Base-by-base conservation (phyloP, 495 filamentous ascomycete genomes). In the Aspergillus mulundensis region DNA sequence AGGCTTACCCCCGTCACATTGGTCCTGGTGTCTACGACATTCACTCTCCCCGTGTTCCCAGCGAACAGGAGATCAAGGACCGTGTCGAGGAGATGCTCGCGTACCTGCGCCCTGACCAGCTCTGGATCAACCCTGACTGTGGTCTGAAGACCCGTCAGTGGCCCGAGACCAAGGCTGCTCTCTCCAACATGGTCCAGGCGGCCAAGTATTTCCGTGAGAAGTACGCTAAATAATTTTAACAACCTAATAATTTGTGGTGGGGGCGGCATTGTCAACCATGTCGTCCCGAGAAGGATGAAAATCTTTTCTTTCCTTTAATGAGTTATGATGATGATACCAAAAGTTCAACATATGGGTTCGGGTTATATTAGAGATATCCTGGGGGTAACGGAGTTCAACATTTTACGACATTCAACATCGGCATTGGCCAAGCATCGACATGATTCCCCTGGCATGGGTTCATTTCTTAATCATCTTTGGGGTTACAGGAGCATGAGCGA, bases 1-100 rank as follows among this genome's bases (percentile, higher is more conserved):
- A 93, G 82, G 87, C 86, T 21, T 98, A 96, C 82, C 91, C 91
- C 53, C 85, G 91, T 61, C 93, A 98, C 82, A 98, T 98, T 64
- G 94, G 94, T n/a, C 94, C 94, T 55, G 94, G 91, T 85, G 93
- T 97, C 75, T 98, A 96, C 70, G 94, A 98, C 75, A 98, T 98
- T 81, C 94, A 98, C 89, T 93, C 88, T 52, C 95, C 94, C 53
- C 95, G 94, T 87, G 81, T 98, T 45, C 94, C 94, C 62, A 83
- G 81, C 72, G 86, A 96, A 84, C 79, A 92, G 75, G 94, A 98
- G 86, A 95, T 98, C 85, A 92, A 90, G 84, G 88, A 88, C 73
- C 86, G 95, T 70, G 87, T 97, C 71, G 83, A 87, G 70, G 93
- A 98, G 87, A 97, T 98, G 94, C 85, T 97, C 52, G 75, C 87